phyloP scores from a whole-genome alignment of 495 filamentous ascomycete genomes.

The Tuber aestivum region DNA sequence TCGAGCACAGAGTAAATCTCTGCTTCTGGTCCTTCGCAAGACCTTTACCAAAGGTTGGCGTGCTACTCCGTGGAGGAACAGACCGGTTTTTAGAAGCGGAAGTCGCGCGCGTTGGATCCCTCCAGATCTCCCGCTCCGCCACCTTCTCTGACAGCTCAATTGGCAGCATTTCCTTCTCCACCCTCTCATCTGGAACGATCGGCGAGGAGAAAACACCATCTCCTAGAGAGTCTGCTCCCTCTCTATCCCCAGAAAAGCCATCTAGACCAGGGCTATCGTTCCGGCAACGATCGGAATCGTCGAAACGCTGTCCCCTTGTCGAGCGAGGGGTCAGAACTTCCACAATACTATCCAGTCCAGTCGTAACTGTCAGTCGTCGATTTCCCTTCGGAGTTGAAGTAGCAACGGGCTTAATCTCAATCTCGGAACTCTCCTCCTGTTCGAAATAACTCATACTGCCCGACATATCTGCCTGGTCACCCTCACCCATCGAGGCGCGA shows the following conservation, averaged over 20 bases:
- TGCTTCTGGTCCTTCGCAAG: not conserved
- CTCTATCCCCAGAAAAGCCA: conserved; percentile 9
- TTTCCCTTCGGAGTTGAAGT: conserved; percentile 26
- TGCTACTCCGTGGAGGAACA: not conserved
- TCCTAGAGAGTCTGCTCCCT: not conserved
- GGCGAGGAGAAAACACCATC: not conserved
- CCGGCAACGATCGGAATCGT: conserved; percentile 10
- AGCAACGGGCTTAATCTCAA: conserved; percentile 25
- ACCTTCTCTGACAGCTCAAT: not conserved
- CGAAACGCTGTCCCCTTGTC: conserved; percentile 17
- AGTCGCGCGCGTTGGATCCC: not conserved
- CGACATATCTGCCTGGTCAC: conserved; percentile 8
- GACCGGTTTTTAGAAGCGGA: not conserved
- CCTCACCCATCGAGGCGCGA: conserved; percentile 11
- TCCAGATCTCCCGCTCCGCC: not conserved
- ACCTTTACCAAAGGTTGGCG: not conserved
- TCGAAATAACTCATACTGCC: conserved; percentile 10
- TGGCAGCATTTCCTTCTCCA: not conserved
- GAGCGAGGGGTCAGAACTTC: conserved; percentile 29
- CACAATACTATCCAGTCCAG: conserved; percentile 32
- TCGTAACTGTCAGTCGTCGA: conserved; percentile 19
- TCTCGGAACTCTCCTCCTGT: conserved; percentile 24
- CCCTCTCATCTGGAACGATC: not conserved
- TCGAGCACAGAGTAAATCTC: not conserved
- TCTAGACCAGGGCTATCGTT: conserved; percentile 9